Base-by-base conservation (phyloP, 225 moss, liverwort and hornwort genomes). In the Pleurozium schreberi region DNA sequence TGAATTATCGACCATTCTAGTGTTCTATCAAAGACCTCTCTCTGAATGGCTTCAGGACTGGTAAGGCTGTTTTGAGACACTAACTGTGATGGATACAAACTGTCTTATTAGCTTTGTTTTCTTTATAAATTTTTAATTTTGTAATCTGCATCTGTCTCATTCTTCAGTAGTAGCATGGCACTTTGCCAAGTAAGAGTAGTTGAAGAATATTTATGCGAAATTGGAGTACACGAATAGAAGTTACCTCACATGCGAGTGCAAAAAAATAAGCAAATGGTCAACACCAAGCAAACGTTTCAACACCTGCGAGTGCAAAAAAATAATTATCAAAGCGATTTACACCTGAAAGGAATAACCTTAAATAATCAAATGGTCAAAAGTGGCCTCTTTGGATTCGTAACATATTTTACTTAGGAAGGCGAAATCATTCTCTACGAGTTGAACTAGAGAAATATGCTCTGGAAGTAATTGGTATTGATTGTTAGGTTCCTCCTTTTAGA, bases 21-120 rank as follows among this genome's bases (percentile, higher is more conserved):
- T 34, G 53, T 76, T 53, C 53, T 53, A 23, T 38, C 23, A 34
- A 97, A 83, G 93, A 95, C 85, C 92, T 97, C 23, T 95, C 93
- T 87, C 96, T 93, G n/a, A 96, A 94, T 70, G 42, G 26, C 42
- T 70, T 70, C 42, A 27, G 42, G 42, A 71, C 71, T 83, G 95
- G 96, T 93, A 84, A 85, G 68, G 60, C 45, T 34, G 9, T 70
- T 47, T 82, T 23, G 63, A 45, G 47, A 63, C 47, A 82, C 45
- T 34, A 82, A 16, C 47, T 63, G 10, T 47, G 82, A 63, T 34
- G 22, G 20, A 45, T 69, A 47, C 59, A 47, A 15, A 67, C 4
- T 36, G 36, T 81, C 6, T 14, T 53, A 19, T 18, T 76, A 50
- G 19, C 75, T 38, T 63, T 60, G 25, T 76, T 85, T 34, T 71